These are phyloP conservation scores for Schrenkiella parvula DNA, from an alignment of 345 rosid genomes.

Conservation along the genomic window DNA sequence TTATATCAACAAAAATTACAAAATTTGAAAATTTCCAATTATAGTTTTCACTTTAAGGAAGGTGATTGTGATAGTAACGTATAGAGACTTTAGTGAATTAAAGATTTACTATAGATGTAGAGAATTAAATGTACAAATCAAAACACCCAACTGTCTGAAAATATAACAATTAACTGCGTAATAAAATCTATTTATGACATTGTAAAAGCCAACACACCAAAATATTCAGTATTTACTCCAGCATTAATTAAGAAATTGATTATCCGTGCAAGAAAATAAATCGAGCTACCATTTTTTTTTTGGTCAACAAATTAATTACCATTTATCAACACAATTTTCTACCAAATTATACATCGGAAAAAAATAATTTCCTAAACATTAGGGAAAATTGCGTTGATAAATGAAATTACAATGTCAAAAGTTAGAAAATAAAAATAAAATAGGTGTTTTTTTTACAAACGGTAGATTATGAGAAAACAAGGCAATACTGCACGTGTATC, in stretches of 20 bases:
- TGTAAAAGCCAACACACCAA: slow-evolving; percentile 7
- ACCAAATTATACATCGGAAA: slow-evolving; percentile 13
- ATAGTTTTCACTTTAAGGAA: slow-evolving; percentile 13
- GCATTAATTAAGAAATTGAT: slow-evolving; percentile 17
- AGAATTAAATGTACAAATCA: slow-evolving; percentile 20
- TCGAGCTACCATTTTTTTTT: not conserved
- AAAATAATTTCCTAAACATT: not conserved
- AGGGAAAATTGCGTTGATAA: slow-evolving; percentile 41
- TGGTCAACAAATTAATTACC: slow-evolving; percentile 35
- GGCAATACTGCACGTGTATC: slow-evolving; percentile 90
- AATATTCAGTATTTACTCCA: slow-evolving; percentile 7
- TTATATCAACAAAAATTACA: not conserved
- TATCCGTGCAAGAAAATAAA: not conserved
- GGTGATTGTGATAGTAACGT: slow-evolving; percentile 8
- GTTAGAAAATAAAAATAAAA: slow-evolving; percentile 2
- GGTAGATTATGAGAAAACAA: slow-evolving; percentile 90
- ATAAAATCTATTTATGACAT: slow-evolving; percentile 29
- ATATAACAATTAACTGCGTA: slow-evolving; percentile 17
- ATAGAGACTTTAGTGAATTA: not conserved
- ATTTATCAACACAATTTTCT: slow-evolving; percentile 54
- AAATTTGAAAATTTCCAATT: slow-evolving; percentile 11
- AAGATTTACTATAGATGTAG: not conserved
- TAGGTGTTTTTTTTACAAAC: slow-evolving; percentile 46
- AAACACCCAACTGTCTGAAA: not conserved
- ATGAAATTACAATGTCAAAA: slow-evolving; percentile 29